Base-by-base conservation (phyloP, 768 basidiomycete species). In the Amanita jacksonii region DNA sequence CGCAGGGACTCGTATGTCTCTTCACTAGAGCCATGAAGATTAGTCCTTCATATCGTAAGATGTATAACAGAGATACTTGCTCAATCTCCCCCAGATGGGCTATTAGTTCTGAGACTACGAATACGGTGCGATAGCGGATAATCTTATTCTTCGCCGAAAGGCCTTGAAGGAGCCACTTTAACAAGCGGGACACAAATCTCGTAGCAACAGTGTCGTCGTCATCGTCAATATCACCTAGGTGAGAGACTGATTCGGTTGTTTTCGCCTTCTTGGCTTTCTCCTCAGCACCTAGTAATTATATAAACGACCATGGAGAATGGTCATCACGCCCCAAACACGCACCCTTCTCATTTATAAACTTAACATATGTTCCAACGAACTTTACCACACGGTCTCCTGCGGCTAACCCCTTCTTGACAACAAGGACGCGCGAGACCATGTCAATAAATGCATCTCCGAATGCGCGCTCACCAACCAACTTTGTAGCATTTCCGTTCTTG, bases 91-190 rank as follows among this genome's bases (percentile, higher is more conserved):
- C 89, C 2, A 96, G 68, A 50, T 81, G 79, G 2, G 79, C 71
- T 36, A 97, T 83, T 72, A 92, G 80, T 53, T 90, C 82, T 0
- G 86, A 81, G n/a, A 93, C 77, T 16, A 87, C 64, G 43, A 86
- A 84, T 0, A 89, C 72, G 38, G 77, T 79, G 23, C 92, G 78
- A 54, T 81, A 93, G 12, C 93, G 76, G 18, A 86, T 81, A 36
- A 73, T 71, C 67, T 96, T 98, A 68, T 94, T 90, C 62, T 96
- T 97, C 1, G 92, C 89, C 3, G 70, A 54, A 61, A 92, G 92
- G 2, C 92, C 93, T 50, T 77, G 74, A 45, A 91, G 63, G 18
- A 97, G 62, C 67, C 80, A 88, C 38, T 73, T 73, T 33, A 92
- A 65, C 6, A 91, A 63, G 31, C 76, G 70, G 3, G 74, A 62